These are phyloP conservation scores for Argentina anserina DNA, from an alignment of 306 rosid genomes.

Conservation along the genomic window DNA sequence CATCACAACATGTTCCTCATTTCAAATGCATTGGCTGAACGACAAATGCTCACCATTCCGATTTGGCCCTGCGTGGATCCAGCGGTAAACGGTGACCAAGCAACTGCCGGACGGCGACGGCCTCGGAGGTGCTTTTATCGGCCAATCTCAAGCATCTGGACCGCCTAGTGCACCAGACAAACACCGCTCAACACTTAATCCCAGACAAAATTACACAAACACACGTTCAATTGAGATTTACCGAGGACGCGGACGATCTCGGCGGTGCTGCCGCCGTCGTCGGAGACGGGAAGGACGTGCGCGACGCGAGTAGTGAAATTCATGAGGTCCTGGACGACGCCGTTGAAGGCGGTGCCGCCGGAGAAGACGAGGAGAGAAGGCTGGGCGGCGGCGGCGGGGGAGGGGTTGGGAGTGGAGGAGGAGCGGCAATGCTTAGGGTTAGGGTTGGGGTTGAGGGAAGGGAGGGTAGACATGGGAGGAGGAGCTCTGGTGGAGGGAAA, in stretches of 20 bases:
- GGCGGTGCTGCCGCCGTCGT: slow-evolving; percentile 94
- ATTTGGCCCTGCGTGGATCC: slow-evolving; percentile 61
- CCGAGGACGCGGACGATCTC: slow-evolving; percentile 97
- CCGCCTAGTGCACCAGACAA: too few species aligned
- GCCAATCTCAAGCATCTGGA: slow-evolving; percentile 90
- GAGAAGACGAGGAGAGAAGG: slow-evolving; percentile 81
- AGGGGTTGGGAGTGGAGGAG: slow-evolving; percentile 33
- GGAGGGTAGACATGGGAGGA: slow-evolving; percentile 52
- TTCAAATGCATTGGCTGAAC: background rate
- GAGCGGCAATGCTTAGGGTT: slow-evolving; percentile 37
- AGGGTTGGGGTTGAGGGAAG: slow-evolving; percentile 23
- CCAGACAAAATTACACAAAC: background rate
- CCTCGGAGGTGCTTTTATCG: slow-evolving; percentile 79
- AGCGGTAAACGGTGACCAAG: slow-evolving; percentile 78
- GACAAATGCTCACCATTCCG: slow-evolving; percentile 54
- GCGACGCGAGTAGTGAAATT: slow-evolving; percentile 77
- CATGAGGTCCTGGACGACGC: slow-evolving; percentile 81
- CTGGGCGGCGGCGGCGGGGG: slow-evolving; percentile 34
- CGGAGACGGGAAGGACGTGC: slow-evolving; percentile 97
- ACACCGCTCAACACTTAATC: too few species aligned
- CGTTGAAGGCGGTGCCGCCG: slow-evolving; percentile 93
- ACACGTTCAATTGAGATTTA: background rate
- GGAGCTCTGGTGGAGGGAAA: slow-evolving; percentile 16
- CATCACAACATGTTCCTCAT: background rate
- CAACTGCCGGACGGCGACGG: slow-evolving; percentile 79